Conservation (phyloP, 2,329 filamentous ascomycete species). For the Colletotrichum navitas region DNA sequence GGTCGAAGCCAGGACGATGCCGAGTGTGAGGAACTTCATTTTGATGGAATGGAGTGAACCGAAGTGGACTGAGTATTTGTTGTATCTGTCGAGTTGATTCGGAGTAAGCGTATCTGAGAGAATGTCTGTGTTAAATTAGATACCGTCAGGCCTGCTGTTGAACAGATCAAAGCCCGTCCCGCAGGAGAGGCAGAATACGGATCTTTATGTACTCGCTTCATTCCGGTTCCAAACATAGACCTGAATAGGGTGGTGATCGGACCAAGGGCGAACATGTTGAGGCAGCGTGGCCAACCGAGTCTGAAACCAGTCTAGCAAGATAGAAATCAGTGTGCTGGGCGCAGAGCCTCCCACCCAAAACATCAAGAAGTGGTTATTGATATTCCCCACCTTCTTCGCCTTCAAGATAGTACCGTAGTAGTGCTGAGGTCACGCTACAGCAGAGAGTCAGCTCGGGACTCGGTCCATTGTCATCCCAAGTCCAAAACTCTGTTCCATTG, state of each 20-base stretch:
- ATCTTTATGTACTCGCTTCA: conserved; percentile 31
- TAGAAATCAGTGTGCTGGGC: conserved; percentile 30
- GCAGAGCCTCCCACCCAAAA: conserved; percentile 34
- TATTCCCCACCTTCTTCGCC: conserved; percentile 12
- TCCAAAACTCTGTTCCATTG: conserved; percentile 39
- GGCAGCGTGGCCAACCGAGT: conserved; percentile 18
- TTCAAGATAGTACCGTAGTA: conserved; percentile 29
- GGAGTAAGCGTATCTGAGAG: conserved; percentile 17
- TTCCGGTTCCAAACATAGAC: conserved; percentile 17
- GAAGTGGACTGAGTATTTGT: background rate
- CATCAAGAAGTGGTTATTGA: conserved; percentile 4
- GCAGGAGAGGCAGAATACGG: background rate
- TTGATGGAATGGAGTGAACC: conserved; percentile 39
- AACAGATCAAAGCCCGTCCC: background rate
- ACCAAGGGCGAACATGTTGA: conserved; percentile 32
- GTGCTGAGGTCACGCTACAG: conserved; percentile 33
- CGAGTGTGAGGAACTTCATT: conserved; percentile 39
- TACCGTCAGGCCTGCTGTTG: conserved; percentile 37
- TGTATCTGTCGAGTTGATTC: conserved; percentile 19
- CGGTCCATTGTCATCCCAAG: conserved; percentile 40
- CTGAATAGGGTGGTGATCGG: conserved; percentile 17
- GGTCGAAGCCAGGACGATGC: conserved; percentile 35
- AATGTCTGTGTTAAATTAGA: conserved; percentile 36
- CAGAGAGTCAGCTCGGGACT: conserved; percentile 25
- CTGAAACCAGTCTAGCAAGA: conserved; percentile 35